Percentiles rank a stretch among this genome's conserved stretches.
Conservation (phyloP, 73 alveolate genomes). For the Uronychia setigera region DNA sequence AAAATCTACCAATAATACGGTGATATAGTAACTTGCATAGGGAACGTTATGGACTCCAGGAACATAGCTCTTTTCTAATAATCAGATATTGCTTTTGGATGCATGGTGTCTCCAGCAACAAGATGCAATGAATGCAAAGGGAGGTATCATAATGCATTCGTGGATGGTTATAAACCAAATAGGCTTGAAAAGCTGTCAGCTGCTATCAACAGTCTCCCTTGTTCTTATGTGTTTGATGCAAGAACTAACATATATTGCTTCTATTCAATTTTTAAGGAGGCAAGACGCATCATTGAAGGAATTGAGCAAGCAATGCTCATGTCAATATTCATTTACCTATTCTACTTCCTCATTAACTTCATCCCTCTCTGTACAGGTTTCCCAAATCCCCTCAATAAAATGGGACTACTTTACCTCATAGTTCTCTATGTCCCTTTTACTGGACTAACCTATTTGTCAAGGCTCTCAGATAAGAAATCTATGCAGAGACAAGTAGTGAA, state of each 20-base stretch:
- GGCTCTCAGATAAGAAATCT: constrained; percentile 37
- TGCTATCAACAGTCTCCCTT: constrained; percentile 40
- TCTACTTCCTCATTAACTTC: constrained; percentile 12
- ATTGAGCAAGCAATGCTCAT: constrained; percentile 35
- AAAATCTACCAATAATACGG: constrained; percentile 59
- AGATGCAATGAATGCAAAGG: constrained; percentile 43
- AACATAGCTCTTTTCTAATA: constrained; percentile 55
- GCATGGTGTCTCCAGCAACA: constrained; percentile 48
- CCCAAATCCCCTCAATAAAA: neutral
- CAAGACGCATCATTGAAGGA: constrained; percentile 41
- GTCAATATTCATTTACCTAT: constrained; percentile 16
- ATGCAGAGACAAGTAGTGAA: constrained; percentile 47
- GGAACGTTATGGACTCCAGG: constrained; percentile 53
- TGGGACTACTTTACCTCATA: constrained; percentile 14
- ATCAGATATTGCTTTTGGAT: constrained; percentile 43
- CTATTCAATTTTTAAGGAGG: constrained; percentile 54
- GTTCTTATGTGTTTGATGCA: constrained; percentile 55
- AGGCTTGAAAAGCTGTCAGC: constrained; percentile 37
- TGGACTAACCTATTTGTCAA: constrained; percentile 34
- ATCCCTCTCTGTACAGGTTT: constrained; percentile 22
- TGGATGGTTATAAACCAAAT: constrained; percentile 19
- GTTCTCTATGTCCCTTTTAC: constrained; percentile 20
- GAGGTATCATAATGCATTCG: neutral
- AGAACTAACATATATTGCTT: constrained; percentile 52
- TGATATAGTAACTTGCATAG: constrained; percentile 65